Conservation (phyloP, 73 alveolate species). For the Tetrahymena borealis region DNA sequence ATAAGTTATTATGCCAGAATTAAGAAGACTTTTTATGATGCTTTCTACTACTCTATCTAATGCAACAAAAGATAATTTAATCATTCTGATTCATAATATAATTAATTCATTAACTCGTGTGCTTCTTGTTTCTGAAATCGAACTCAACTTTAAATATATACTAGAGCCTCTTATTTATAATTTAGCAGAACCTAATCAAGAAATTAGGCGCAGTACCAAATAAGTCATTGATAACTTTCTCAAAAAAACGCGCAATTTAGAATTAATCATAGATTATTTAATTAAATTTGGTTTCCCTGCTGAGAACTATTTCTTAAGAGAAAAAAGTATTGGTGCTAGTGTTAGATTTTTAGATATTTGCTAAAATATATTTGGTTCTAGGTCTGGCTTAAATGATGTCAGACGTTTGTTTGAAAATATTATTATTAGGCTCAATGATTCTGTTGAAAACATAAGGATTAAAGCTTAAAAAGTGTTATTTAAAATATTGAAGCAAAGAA, state of each 20-base stretch:
- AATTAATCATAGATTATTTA: neutral
- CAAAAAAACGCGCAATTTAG: neutral
- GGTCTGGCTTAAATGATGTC: neutral
- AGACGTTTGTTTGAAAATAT: neutral
- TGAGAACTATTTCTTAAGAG: neutral
- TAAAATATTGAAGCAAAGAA: neutral
- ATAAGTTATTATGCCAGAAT: neutral
- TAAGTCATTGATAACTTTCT: neutral
- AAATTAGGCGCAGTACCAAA: neutral
- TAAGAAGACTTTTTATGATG: neutral
- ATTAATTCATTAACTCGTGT: neutral
- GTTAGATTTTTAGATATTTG: neutral
- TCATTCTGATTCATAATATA: neutral
- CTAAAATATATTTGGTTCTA: neutral
- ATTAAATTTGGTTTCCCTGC: neutral
- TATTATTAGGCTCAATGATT: neutral
- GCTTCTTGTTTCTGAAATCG: neutral
- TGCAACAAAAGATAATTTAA: neutral
- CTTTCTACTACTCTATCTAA: neutral
- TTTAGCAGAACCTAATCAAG: neutral
- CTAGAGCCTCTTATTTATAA: neutral
- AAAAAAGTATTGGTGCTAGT: neutral
- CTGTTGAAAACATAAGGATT: neutral
- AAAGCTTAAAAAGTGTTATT: neutral
- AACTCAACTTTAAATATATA: neutral